Evolutionary conservation across 129 eudicot genomes (phyloP), one percentile per base, ranked within the genome.

Genomic region (Kitagawia praeruptora): DNA sequence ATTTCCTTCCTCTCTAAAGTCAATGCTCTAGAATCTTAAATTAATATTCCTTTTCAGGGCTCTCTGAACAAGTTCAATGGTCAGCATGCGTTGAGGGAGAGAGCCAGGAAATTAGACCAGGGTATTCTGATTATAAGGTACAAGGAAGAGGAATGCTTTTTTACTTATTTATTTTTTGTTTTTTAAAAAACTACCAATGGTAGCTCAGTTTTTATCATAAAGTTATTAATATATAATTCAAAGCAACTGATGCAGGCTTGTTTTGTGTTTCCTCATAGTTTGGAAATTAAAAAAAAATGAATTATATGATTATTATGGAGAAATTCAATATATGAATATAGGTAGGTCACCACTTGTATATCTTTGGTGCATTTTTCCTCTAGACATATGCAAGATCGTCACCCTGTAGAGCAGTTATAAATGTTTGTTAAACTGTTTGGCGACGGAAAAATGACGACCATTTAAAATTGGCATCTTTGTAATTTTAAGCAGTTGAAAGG

Each of bases 121-220:
- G 98, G 98, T 77, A 95, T 95, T 80, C 76, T 95, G 83, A 83
- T 95, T 79, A 95, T 95, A 92, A 92, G 98, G 98, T 93, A 89
- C 77, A 78, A 48, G 39, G 75, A n/a, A 28, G 25, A 14, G 46
- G n/a, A 77, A 80, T 69, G 47, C 75, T 54, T 19, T 7, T 16
- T 15, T 34, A 0, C 1, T 34, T 34, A 0, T 34, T 34, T 2
- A 34, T 34, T 34, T 34, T 64, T 66, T 3, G 8, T 37, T 16
- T 64, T 25, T 70, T 44, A 51, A 51, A 63, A 6, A 53, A 37
- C 25, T n/a, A 42, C 4, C 41, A 76, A 51, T n/a, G 27, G 31
- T 51, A 19, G 10, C 38, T 66, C 58, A 41, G 67, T 31, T n/a
- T 46, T 72, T 38, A 71, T 19, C 1, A 21, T 23, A 4, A 42